phyloP scores from a whole-genome alignment of 495 filamentous ascomycete genomes.

The Trichoderma gamsii region DNA sequence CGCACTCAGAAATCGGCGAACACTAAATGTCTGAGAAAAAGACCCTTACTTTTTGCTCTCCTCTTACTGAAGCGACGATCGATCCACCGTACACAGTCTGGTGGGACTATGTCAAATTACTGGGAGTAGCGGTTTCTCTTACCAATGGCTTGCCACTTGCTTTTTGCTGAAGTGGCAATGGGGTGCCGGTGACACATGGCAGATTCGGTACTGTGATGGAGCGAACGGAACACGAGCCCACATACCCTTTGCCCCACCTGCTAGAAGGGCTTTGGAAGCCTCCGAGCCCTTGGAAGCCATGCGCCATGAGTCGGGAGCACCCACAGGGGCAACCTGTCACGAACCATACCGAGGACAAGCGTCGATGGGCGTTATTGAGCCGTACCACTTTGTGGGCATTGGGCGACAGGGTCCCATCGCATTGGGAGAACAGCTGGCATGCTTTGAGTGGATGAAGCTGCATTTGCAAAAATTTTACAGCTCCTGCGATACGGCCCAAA shows the following conservation, averaged over 20 bases:
- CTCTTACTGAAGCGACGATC: background rate
- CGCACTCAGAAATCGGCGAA: background rate
- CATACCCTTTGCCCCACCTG: background rate
- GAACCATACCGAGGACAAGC: background rate
- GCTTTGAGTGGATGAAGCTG: background rate
- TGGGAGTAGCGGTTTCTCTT: background rate
- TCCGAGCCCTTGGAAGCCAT: background rate
- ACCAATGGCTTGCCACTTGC: background rate
- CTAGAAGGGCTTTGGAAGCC: conserved; percentile 9
- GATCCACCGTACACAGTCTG: background rate
- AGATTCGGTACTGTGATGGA: background rate
- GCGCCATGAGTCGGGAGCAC: background rate
- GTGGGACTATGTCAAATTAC: background rate
- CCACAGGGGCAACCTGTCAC: background rate
- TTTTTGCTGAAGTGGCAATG: background rate
- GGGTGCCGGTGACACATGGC: conserved; percentile 4
- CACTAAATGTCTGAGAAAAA: background rate
- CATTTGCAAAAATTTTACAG: background rate
- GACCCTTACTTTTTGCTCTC: background rate
- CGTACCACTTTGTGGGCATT: background rate
- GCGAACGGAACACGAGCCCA: background rate
- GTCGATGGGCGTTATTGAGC: background rate
- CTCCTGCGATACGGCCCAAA: background rate
- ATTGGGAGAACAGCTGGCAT: conserved; percentile 5
- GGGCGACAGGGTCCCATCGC: background rate